Percentiles rank a stretch among this genome's conserved stretches.
Evolutionary conservation across 2,329 filamentous ascomycete genomes (phyloP).

Genomic region (Aureobasidium pullulans): DNA sequence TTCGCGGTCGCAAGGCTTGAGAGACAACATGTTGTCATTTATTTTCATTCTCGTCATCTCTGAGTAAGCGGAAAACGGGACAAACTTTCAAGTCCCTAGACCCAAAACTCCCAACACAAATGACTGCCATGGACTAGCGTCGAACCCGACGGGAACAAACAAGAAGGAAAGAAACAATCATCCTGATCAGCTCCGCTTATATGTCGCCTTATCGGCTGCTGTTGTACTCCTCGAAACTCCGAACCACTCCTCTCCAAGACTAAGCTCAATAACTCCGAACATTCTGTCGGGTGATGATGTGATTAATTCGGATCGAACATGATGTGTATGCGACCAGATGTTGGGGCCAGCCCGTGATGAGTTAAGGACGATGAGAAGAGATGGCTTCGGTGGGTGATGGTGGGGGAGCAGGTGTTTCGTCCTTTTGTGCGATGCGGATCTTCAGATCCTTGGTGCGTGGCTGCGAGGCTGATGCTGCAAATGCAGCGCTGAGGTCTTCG

Average conservation of each 20-base stretch:
- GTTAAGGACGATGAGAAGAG: neutral
- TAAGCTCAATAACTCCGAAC: neutral
- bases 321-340: neutral
- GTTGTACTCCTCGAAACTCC: neutral
- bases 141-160: neutral
- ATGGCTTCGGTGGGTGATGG: conserved; percentile 15
- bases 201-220: neutral
- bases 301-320: neutral
- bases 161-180: neutral
- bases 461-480: conserved; percentile 14
- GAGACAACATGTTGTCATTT: neutral
- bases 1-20: conserved; percentile 9
- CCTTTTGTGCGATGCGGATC: conserved; percentile 16
- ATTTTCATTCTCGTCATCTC: neutral
- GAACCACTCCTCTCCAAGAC: neutral
- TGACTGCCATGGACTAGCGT: neutral
- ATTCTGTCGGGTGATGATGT: neutral
- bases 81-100: neutral
- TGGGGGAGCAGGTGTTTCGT: conserved; percentile 16
- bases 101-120: neutral
- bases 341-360: neutral
- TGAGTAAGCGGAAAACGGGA: neutral
- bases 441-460: conserved; percentile 16
- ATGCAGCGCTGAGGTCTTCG: conserved; percentile 16
- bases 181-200: neutral